Conservation (phyloP, 441 rosid species). For the Gossypium schwendimanii region DNA sequence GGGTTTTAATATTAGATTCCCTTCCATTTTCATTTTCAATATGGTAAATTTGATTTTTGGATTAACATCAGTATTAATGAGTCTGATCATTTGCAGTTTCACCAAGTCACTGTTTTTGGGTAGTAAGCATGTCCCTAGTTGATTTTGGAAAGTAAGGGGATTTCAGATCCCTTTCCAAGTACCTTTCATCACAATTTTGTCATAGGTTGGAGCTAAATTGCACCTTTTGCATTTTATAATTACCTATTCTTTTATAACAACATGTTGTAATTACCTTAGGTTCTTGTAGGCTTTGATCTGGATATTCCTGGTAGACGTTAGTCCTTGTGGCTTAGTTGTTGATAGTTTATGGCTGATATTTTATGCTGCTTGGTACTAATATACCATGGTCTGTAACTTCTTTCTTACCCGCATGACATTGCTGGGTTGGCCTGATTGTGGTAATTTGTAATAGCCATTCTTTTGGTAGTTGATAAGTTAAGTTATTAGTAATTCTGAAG, state of each 20-base stretch:
- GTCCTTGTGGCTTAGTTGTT: not conserved
- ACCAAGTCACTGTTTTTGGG: not conserved
- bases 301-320: not conserved
- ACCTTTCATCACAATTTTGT: not conserved
- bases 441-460: not conserved
- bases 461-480: not conserved
- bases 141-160: not conserved
- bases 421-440: not conserved
- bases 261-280: not conserved
- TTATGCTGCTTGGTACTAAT: not conserved
- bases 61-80: not conserved
- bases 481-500: not conserved
- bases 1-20: not conserved
- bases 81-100: not conserved
- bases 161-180: slow-evolving; percentile 2
- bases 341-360: not conserved
- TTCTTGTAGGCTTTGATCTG: not conserved
- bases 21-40: not conserved
- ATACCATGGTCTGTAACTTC: not conserved
- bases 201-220: not conserved
- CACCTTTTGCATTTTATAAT: not conserved
- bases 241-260: not conserved
- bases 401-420: not conserved
- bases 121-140: not conserved
- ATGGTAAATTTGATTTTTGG: not conserved